Base-by-base conservation (phyloP, 164 flowering plant species). In the Umbilicus rupestris region DNA sequence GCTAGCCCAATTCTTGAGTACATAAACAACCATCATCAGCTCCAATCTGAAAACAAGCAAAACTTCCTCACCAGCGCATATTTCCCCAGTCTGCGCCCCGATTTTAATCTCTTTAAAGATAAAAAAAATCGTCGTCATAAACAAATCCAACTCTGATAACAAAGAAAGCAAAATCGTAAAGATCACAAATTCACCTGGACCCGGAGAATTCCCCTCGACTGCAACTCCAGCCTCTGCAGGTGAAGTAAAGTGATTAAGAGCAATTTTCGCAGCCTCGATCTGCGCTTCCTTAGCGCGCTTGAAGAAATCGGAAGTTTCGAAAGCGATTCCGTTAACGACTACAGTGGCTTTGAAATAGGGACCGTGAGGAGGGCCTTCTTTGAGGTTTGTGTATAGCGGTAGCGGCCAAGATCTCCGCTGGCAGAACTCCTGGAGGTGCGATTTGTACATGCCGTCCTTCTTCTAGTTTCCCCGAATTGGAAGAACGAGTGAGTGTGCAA, bases 361-460 rank as follows among this genome's bases (percentile, higher is more conserved):
- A 55, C 24, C 47, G 77, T 86, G 85, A 31, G 68, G 76, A 1
- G 73, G 77, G 0, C 88, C 88, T 3, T 72, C 77, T 60, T 67
- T 78, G 8, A 11, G 7, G 28, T 72, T 41, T 2, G 57, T 3
- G 71, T 84, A 86, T 19, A 63, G 73, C 37, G 88, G 90, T 29
- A 76, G 29, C 15, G 26, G 29, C 88, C 88, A 84, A 6, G 20
- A 10, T 17, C 67, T 64, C 69, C 66, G 55, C 10, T 84, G 88
- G 65, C 88, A 86, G 4, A 78, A 52, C 70, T 79, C 84, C 47
- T 84, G 88, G 7, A 86, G 73, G 66, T 62, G 73, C 26, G 77
- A 46, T 65, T 86, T 86, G 75, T 72, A 76, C 84, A 81, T 80
- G 5, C 63, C 67, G 31, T 26, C 60, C 2, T 12, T 22, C 9